Base-by-base conservation (phyloP, 2,329 filamentous ascomycete species). In the Colletotrichum phormii region DNA sequence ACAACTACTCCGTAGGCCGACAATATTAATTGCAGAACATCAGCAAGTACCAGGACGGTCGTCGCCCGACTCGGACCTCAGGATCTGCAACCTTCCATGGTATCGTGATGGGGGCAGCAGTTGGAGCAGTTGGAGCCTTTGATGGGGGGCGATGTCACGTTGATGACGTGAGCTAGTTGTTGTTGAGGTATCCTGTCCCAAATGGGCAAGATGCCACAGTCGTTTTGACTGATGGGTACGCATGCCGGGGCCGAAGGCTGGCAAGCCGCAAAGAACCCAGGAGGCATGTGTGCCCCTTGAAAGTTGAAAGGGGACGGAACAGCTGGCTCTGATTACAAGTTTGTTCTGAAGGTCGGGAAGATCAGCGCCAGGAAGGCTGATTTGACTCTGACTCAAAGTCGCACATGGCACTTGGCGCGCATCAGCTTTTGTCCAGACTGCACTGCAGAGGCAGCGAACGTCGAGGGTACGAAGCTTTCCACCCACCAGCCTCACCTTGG, bases 21-120 rank as follows among this genome's bases (percentile, higher is more conserved):
- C 58, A 42, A 18, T n/a, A n/a, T n/a, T 49, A 18, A 49, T 18
- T 49, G 18, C 42, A 49, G 42, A 42, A 42, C 6, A 6, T 8
- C 3, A 18, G 6, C 18, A 35, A 9, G 42, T 49, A 70, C 60
- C 60, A 42, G 22, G 29, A 49, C 66, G 60, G 55, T 61, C 46
- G 22, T 58, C 61, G 46, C 46, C 71, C 71, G 71, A 70, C 71
- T 61, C 60, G 60, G 22, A 35, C 53, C 37, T 57, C 67, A 42
- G 13, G 54, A 71, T 65, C 66, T 64, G 66, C 66, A 65, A 64
- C 49, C 22, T 57, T 49, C 54, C 37, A 33, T 72, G 53, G 59
- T 54, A 59, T 46, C 33, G 59, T 31, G 11, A 54, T 64, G 65
- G 70, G 33, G 13, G 42, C 5, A 53, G 59, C 13, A 35, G 60